These are phyloP conservation scores for Penicillium steckii DNA, from an alignment of 495 filamentous ascomycete genomes.

Conservation along the genomic window DNA sequence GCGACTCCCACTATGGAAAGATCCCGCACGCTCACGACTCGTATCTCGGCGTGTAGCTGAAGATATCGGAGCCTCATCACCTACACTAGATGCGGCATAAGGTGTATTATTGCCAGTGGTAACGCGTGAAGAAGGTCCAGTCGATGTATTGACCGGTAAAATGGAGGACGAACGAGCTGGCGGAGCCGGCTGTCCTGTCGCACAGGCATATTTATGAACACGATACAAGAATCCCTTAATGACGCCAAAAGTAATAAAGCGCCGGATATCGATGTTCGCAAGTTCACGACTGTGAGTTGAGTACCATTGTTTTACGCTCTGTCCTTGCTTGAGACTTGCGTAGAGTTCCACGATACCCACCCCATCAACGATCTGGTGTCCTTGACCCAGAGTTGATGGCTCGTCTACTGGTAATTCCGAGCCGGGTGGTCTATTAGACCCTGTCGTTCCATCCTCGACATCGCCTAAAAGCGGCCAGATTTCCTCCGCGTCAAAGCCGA, in stretches of 20 bases:
- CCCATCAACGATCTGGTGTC: slow-evolving; percentile 32
- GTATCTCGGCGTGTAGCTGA: slow-evolving; percentile 16
- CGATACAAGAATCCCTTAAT: slow-evolving; percentile 95
- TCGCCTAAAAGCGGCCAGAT: slow-evolving; percentile 44
- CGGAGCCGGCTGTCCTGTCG: slow-evolving; percentile 44
- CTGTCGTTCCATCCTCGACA: slow-evolving; percentile 14
- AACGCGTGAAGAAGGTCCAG: slow-evolving; percentile 33
- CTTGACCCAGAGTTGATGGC: slow-evolving; percentile 3
- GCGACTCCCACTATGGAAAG: slow-evolving; percentile 33
- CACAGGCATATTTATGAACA: slow-evolving; percentile 84
- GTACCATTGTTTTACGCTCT: slow-evolving; percentile 80
- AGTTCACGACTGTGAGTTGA: slow-evolving; percentile 66
- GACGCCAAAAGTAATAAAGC: slow-evolving; percentile 92
- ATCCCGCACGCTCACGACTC: slow-evolving; percentile 24
- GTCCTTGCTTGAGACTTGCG: slow-evolving; percentile 71
- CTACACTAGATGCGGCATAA: slow-evolving; percentile 35
- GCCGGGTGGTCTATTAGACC: slow-evolving; percentile 5
- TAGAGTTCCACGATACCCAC: slow-evolving; percentile 61
- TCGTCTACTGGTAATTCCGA: slow-evolving; percentile 5
- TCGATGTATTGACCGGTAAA: slow-evolving; percentile 15
- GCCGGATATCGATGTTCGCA: slow-evolving; percentile 75
- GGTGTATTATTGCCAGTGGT: slow-evolving; percentile 40
- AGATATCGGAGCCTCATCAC: slow-evolving; percentile 27
- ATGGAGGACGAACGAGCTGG: slow-evolving; percentile 25
- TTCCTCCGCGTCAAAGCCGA: slow-evolving; percentile 37